Base-by-base conservation (phyloP, 352 stramenopile species). In the Globisporangium middletonii region DNA sequence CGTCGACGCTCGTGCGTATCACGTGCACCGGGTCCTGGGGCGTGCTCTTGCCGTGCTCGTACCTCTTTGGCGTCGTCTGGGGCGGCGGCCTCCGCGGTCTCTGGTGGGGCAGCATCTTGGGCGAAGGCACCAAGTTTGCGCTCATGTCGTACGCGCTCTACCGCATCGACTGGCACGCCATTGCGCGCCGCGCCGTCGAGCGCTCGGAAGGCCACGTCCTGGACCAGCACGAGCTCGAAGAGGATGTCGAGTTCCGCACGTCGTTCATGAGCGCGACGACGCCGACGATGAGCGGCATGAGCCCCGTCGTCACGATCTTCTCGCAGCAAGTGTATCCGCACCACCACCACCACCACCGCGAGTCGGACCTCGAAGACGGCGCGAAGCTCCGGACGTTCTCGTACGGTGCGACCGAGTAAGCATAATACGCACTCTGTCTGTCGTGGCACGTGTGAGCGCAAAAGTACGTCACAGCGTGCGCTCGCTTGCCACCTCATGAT, bases 81-180 rank as follows among this genome's bases (percentile, higher is more conserved):
- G 23, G 73, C 12, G 61, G 68, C 44, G 82, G 78, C 0, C 69
- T 92, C 6, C 66, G 73, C 38, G 79, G 79, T 1, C 75, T 92
- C 23, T 92, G 82, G 82, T 92, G 73, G 74, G 82, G 79, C 27
- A 88, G 77, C 65, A 70, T 92, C 18, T 56, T 71, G 15, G 82
- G 79, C n/a, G 82, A 92, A 61, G 70, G 62, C 8, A 75, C 74
- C 64, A 92, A 92, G 68, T 92, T 90, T 60, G 62, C 57, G 57
- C 64, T 90, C 42, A 82, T 90, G 74, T 63, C 73, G 2, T 47
- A 67, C 16, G 78, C 79, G 13, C 53, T 92, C 27, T 64, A 67
- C 30, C 70, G 76, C 30, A 83, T 92, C 43, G 76, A 92, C 68
- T 92, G 82, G 82, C 54, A 63, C 12, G 72, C 78, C 46, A 89